Evolutionary conservation across 2,329 filamentous ascomycete species (phyloP).

Genomic region (Hypoxylon rubiginosum): DNA sequence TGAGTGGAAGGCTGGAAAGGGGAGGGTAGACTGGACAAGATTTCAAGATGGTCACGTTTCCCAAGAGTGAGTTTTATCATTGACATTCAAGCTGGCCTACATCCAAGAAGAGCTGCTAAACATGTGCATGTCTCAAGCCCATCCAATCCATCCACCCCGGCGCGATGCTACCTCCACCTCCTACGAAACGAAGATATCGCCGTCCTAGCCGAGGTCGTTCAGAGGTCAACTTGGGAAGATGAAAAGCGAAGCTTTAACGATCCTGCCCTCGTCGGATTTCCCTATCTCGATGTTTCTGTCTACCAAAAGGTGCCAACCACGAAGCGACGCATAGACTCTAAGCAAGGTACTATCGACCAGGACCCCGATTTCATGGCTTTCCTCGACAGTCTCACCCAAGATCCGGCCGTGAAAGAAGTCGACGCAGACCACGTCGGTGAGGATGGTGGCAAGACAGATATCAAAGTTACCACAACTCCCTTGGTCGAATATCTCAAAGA

Average conservation of each 20-base stretch:
- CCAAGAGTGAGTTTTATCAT: constrained; percentile 74
- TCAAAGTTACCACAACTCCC: constrained; percentile 83
- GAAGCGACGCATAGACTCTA: constrained; percentile 82
- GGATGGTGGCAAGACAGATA: constrained; percentile 63
- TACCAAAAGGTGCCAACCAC: constrained; percentile 85
- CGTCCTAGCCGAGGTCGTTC: constrained; percentile 77
- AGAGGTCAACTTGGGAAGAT: constrained; percentile 80
- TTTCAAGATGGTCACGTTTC: constrained; percentile 79
- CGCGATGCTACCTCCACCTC: constrained; percentile 86
- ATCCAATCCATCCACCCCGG: constrained; percentile 86
- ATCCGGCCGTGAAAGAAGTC: constrained; percentile 61
- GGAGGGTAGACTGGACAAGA: constrained; percentile 86
- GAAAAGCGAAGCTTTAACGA: constrained; percentile 81
- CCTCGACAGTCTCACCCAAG: constrained; percentile 86
- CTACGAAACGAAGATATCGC: constrained; percentile 77
- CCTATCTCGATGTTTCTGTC: constrained; percentile 83
- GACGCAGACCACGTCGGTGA: constrained; percentile 63
- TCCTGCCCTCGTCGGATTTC: constrained; percentile 80
- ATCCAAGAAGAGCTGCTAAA: constrained; percentile 23
- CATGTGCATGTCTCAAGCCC: constrained; percentile 63
- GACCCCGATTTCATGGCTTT: constrained; percentile 97
- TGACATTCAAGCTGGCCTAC: too few species aligned
- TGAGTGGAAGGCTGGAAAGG: constrained; percentile 84
- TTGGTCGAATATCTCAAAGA: constrained; percentile 91
- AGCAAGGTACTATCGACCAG: constrained; percentile 95